Base-by-base conservation (phyloP, 2,329 filamentous ascomycete species). In the Colletotrichum orbiculare region DNA sequence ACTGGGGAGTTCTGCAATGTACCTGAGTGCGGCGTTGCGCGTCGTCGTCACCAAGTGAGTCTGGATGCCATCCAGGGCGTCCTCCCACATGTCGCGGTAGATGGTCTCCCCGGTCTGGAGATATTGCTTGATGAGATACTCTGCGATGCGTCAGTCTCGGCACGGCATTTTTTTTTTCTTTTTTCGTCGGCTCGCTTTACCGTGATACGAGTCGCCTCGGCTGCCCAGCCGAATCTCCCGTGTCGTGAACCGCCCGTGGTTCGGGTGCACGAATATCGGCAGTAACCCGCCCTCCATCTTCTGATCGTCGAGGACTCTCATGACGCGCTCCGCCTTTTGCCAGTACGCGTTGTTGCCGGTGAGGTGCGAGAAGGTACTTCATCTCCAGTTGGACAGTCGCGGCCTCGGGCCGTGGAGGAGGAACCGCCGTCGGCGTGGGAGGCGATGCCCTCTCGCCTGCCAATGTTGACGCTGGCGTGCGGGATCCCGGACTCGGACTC, bases 81-180 rank as follows among this genome's bases (percentile, higher is more conserved):
- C 91, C 41, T 94, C 85, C 94, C 96, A 99, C 89, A 98, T 92
- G 12, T 96, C 91, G 68, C 90, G 84, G 77, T 98, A 99, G 13
- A 97, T 81, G 0, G 88, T 83, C 75, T 98, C 95, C 57, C 91
- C 92, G 8, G 96, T 98, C 77, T 98, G 96, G 12, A 97, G 84
- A 75, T 97, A 97, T 76, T 98, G 96, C 81, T 98, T 99, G 82
- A 98, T 96, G 50, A 98, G 87, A 76, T 98, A 98, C 78, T 99
- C 93, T 59, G 37, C 2, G 4, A 0, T 11, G 6, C 15, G n/a
- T 53, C 4, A 59, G 34, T 13, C 7, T 45, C 10, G 12, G 9
- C 11, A 17, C 10, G 12, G 9, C 8, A 12, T 15, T 6, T 6
- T 49, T 17, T 17, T 2, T 17, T 17, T 17, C 2, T 2, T 17